Evolutionary conservation across 2,329 filamentous ascomycete species (phyloP).

Genomic region (Botrytis fabae): DNA sequence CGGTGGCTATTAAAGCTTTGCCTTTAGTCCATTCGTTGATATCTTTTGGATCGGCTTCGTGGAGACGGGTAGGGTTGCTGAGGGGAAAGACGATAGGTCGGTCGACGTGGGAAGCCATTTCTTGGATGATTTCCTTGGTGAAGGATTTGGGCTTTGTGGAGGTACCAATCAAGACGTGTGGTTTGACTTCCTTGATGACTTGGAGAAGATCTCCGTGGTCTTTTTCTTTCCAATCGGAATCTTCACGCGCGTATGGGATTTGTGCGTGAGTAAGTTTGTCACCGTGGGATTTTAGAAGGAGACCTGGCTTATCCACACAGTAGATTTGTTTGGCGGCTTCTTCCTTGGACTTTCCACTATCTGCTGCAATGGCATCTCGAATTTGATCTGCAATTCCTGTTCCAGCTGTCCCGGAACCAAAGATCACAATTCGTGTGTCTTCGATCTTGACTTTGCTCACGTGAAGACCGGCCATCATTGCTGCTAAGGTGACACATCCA

Average conservation of each 20-base stretch:
- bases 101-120: conserved; percentile 72
- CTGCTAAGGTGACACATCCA: conserved; percentile 82
- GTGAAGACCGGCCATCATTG: conserved; percentile 73
- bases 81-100: conserved; percentile 79
- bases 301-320: conserved; percentile 79
- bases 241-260: conserved; percentile 62
- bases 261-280: conserved; percentile 67
- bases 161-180: conserved; percentile 81
- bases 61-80: conserved; percentile 80
- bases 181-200: conserved; percentile 69
- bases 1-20: conserved; percentile 76
- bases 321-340: conserved; percentile 71
- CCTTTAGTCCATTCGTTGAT: conserved; percentile 77
- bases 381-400: conserved; percentile 86
- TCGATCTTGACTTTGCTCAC: conserved; percentile 65
- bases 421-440: conserved; percentile 72
- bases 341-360: conserved; percentile 65
- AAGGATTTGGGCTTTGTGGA: conserved; percentile 77
- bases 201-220: conserved; percentile 60
- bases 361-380: conserved; percentile 71
- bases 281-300: conserved; percentile 64
- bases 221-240: conserved; percentile 61
- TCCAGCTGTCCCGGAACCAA: conserved; percentile 79
- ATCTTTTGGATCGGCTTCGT: conserved; percentile 78
- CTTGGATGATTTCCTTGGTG: conserved; percentile 68